These are phyloP conservation scores for Ophiostoma tasmaniense DNA, from an alignment of 2,329 filamentous ascomycete species.

Conservation along the genomic window DNA sequence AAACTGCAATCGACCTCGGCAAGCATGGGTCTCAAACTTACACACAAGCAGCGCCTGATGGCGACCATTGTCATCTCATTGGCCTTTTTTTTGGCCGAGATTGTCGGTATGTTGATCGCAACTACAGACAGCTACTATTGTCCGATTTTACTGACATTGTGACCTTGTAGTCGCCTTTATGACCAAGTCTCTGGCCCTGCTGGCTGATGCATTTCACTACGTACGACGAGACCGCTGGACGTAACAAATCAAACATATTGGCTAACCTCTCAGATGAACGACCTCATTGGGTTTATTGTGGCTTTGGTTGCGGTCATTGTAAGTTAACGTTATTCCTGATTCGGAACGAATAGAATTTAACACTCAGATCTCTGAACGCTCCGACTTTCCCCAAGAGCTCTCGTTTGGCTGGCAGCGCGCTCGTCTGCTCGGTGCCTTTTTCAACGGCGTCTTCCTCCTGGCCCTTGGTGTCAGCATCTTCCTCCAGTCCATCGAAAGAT, in stretches of 20 bases:
- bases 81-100: slow-evolving; percentile 44
- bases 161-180: slow-evolving; percentile 51
- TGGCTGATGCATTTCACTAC: slow-evolving; percentile 74
- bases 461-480: slow-evolving; percentile 65
- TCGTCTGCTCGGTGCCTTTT: slow-evolving; percentile 66
- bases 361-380: slow-evolving; percentile 48
- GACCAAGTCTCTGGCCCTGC: slow-evolving; percentile 60
- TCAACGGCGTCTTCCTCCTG: slow-evolving; percentile 68
- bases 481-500: slow-evolving; percentile 64
- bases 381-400: slow-evolving; percentile 47
- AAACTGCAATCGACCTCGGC: neutral
- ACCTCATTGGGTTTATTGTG: slow-evolving; percentile 60
- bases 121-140: neutral
- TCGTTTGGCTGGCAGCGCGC: slow-evolving; percentile 73
- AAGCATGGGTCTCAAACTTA: slow-evolving; percentile 31
- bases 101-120: slow-evolving; percentile 31
- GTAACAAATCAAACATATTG: slow-evolving; percentile 34
- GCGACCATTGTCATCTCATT: slow-evolving; percentile 42
- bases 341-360: too few relatives aligned
- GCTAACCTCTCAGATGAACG: slow-evolving; percentile 56
- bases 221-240: slow-evolving; percentile 33
- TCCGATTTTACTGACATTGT: slow-evolving; percentile 12
- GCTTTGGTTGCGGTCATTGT: slow-evolving; percentile 57
- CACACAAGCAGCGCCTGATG: slow-evolving; percentile 38
- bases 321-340: slow-evolving; percentile 21